Percentiles rank a stretch among this genome's conserved stretches.
These are phyloP conservation scores for Wickerhamomyces ciferrii DNA, from an alignment of 805 yeast species.

Conservation along the genomic window DNA sequence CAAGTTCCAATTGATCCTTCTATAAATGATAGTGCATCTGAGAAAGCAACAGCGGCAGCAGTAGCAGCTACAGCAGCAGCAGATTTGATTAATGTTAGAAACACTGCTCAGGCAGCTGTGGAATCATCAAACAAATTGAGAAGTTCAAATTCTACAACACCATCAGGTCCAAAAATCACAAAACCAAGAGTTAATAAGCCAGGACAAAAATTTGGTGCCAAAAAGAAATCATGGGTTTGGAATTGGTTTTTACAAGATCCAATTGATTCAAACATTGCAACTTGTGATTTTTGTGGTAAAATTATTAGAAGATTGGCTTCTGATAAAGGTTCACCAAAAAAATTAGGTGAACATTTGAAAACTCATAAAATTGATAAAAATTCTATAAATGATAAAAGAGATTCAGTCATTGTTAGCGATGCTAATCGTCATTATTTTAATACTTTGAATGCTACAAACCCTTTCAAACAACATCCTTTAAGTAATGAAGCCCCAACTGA, in stretches of 20 bases:
- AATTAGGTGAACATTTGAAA: slow-evolving; percentile 49
- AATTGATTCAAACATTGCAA: slow-evolving; percentile 42
- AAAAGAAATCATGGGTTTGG: slow-evolving; percentile 62
- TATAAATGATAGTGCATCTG: slow-evolving; percentile 12
- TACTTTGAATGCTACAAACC: slow-evolving; percentile 13
- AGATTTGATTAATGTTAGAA: slow-evolving; percentile 1
- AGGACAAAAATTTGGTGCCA: slow-evolving; percentile 55
- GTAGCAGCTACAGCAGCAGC: slow-evolving; percentile 3
- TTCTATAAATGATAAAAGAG: slow-evolving; percentile 34
- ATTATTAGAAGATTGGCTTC: slow-evolving; percentile 40
- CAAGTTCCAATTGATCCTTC: slow-evolving; percentile 22
- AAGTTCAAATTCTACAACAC: background rate
- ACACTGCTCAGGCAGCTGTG: slow-evolving; percentile 3
- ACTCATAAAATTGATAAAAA: slow-evolving; percentile 44
- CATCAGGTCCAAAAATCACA: slow-evolving; percentile 4
- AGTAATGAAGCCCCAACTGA: background rate
- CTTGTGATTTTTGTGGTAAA: slow-evolving; percentile 50
- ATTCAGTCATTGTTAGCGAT: slow-evolving; percentile 33
- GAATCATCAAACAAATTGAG: background rate
- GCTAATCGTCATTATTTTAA: slow-evolving; percentile 29
- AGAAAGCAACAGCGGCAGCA: background rate
- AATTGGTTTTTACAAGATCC: slow-evolving; percentile 52
- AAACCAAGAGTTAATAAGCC: slow-evolving; percentile 37
- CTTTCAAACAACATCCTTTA: slow-evolving; percentile 11
- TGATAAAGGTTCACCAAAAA: slow-evolving; percentile 58